Base-by-base conservation (phyloP, 1,139 yeast genomes). In the Suhomyces bolitotheri region DNA sequence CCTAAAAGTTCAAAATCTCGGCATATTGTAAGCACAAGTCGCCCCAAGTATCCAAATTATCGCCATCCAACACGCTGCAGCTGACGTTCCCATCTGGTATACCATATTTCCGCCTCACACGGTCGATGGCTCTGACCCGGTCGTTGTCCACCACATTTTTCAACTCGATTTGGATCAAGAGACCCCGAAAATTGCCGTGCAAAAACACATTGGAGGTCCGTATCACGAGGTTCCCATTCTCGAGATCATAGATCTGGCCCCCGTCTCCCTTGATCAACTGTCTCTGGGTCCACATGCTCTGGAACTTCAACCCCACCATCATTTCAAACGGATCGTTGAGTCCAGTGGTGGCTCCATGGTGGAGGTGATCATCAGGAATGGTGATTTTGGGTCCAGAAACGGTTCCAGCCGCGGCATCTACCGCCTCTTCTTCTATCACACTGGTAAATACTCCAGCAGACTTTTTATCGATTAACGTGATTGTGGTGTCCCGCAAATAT, bases 241-340 rank as follows among this genome's bases (percentile, higher is more conserved):
- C 76, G 12, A 77, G 49, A 41, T 71, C 67, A 50, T 82, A 84
- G 2, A 78, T 74, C 36, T 75, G 75, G 1, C 87, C 87, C 4
- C 92, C 92, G 43, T 84, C 92, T 2, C 94, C 95, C 45, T 78
- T 75, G 29, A 85, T 72, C n/a, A 77, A 67, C 56, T 86, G 95
- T 40, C 86, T 66, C 36, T 78, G 71, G 1, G 71, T 63, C 95
- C 95, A 87, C 36, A 82, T 57, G 46, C 88, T 78, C 51, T 80
- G 86, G 36, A 86, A 58, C 51, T 83, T 82, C 24, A 75, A 73
- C 16, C 67, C 64, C 0, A 76, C 55, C 36, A 81, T 48, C 48
- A 54, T 47, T 43, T 77, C 82, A 46, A 76, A 73, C 13, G 68
- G 62, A 43, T 76, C 81, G 38, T 67, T 68, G 24, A 73, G 51